Evolutionary conservation across 345 rosid species (phyloP).

Genomic region (Clarkia xantiana): DNA sequence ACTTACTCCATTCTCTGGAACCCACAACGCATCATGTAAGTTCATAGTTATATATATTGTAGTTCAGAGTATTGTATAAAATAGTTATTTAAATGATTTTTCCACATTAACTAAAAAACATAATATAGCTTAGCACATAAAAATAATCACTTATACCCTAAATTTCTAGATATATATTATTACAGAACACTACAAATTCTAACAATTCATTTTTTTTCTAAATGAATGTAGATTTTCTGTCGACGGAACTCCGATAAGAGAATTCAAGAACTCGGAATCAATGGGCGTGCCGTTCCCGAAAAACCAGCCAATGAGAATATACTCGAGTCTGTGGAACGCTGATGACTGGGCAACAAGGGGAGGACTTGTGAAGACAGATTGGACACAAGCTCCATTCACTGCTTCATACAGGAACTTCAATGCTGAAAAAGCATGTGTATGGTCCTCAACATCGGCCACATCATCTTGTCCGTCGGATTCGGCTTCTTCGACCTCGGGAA

Average conservation of each 20-base stretch:
- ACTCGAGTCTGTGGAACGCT: slow-evolving; percentile 51
- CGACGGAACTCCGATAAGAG: slow-evolving; percentile 45
- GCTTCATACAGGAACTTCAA: slow-evolving; percentile 37
- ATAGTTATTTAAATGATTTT: too few species aligned
- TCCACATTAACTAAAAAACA: too few species aligned
- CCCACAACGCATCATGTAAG: slow-evolving; percentile 38
- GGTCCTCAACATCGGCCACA: slow-evolving; percentile 22
- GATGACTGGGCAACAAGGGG: slow-evolving; percentile 60
- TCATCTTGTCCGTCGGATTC: slow-evolving; percentile 19
- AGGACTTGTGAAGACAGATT: slow-evolving; percentile 43
- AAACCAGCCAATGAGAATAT: slow-evolving; percentile 38
- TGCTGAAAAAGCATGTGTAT: slow-evolving; percentile 27
- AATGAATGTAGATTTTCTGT: slow-evolving; percentile 29
- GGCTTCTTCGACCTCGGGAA: slow-evolving; percentile 4
- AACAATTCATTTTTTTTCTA: neutral
- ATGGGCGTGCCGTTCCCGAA: slow-evolving; percentile 34
- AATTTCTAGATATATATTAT: too few species aligned
- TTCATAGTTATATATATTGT: neutral
- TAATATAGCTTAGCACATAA: too few species aligned
- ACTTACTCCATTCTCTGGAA: slow-evolving; percentile 49
- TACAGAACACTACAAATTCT: too few species aligned
- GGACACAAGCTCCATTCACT: slow-evolving; percentile 51
- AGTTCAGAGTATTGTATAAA: too few species aligned
- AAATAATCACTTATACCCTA: too few species aligned
- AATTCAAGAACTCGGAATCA: slow-evolving; percentile 46